Percentiles rank a stretch among this genome's conserved stretches.
phyloP scores from a whole-genome alignment of 2,329 filamentous ascomycete species.

The Sporothrix variecibatus region DNA sequence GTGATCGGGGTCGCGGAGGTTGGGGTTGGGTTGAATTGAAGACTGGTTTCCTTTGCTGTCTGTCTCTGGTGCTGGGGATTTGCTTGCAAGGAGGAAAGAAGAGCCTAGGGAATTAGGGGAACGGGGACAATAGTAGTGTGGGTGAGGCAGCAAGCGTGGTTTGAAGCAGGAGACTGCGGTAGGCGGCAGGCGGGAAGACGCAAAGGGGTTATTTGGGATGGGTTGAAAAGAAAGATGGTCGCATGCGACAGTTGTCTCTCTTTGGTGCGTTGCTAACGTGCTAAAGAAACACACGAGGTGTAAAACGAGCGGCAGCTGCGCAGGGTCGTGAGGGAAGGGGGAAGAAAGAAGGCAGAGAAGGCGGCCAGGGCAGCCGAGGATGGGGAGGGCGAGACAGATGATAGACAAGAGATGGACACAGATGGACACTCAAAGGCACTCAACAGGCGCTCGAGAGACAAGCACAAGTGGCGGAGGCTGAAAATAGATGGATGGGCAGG shows the following conservation, averaged over 20 bases:
- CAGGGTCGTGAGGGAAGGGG: background rate
- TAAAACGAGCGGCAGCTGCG: constrained; percentile 10
- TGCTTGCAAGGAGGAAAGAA: background rate
- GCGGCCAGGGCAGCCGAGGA: background rate
- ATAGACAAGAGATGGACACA: background rate
- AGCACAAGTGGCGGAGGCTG: background rate
- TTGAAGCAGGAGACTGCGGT: constrained; percentile 1
- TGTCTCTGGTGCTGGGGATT: background rate
- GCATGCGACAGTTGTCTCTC: constrained; percentile 21
- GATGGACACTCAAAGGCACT: background rate
- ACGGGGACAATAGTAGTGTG: background rate
- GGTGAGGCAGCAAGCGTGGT: constrained; percentile 3
- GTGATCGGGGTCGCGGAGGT: background rate
- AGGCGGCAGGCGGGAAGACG: constrained; percentile 1
- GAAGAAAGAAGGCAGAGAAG: background rate
- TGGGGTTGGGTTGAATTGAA: background rate
- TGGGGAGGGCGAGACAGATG: background rate
- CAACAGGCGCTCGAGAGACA: background rate
- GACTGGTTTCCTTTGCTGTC: background rate
- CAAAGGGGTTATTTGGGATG: constrained; percentile 5
- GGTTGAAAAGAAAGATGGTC: background rate
- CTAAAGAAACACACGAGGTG: constrained; percentile 11
- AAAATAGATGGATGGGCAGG: constrained; percentile 8
- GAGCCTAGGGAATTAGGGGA: background rate
- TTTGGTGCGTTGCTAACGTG: background rate